These are phyloP conservation scores for Abrus precatorius DNA, from an alignment of 306 rosid species.

Conservation along the genomic window DNA sequence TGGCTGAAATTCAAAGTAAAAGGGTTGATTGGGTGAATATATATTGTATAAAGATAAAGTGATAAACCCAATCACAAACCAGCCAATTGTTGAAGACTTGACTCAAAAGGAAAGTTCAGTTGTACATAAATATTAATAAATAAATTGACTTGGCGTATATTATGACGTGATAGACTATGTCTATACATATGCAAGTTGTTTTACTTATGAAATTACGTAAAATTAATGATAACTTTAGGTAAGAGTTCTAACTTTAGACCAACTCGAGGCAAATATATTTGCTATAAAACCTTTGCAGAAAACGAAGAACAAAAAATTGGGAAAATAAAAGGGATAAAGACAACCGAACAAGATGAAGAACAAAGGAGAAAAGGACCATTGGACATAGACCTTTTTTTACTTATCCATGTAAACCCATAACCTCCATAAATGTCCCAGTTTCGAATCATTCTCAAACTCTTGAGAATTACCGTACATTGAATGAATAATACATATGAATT, in stretches of 20 bases:
- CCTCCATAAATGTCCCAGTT: slow-evolving; percentile 6
- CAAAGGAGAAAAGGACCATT: slow-evolving; percentile 23
- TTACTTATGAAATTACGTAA: not conserved
- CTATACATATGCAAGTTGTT: not conserved
- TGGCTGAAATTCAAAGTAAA: slow-evolving; percentile 33
- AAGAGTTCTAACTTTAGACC: not conserved
- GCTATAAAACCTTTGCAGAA: not conserved
- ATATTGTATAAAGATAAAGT: not conserved
- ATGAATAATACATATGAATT: too few species aligned
- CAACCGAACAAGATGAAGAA: not conserved
- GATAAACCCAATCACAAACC: slow-evolving; percentile 32
- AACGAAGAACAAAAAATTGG: not conserved
- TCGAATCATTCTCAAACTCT: slow-evolving; percentile 9
- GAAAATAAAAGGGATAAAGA: not conserved
- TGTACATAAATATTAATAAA: not conserved
- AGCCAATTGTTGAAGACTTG: slow-evolving; percentile 31
- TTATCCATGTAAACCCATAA: slow-evolving; percentile 20
- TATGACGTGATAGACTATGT: not conserved
- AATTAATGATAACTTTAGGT: not conserved
- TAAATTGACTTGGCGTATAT: not conserved
- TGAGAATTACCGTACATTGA: not conserved
- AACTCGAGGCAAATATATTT: not conserved
- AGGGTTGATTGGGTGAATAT: not conserved
- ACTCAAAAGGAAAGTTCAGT: not conserved
- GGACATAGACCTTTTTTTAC: not conserved